These are phyloP conservation scores for Fusarium phyllophilum DNA, from an alignment of 2,329 filamentous ascomycete genomes.

Conservation along the genomic window DNA sequence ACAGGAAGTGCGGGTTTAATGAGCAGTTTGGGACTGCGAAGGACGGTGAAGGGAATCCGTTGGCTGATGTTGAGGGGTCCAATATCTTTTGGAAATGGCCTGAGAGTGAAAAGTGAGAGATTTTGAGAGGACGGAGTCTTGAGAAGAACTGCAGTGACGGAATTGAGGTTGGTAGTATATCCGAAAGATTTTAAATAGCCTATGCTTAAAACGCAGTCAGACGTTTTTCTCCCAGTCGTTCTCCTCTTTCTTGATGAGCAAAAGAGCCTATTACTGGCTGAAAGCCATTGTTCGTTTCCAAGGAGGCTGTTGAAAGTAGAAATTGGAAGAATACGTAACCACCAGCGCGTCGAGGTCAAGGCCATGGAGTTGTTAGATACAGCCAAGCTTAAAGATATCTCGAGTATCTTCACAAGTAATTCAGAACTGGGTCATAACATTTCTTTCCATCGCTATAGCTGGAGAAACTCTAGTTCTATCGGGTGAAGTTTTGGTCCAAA, in stretches of 20 bases:
- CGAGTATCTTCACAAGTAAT: no score
- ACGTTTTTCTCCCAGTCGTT: rapidly evolving
- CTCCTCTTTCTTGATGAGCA: rapidly evolving
- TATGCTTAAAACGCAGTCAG: rapidly evolving
- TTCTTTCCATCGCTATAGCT: neutral
- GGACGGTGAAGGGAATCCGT: conserved; percentile 24
- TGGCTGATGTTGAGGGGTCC: conserved; percentile 15
- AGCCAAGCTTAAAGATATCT: rapidly evolving
- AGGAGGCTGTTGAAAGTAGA: rapidly evolving
- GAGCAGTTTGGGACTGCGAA: conserved; percentile 26
- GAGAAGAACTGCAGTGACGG: neutral
- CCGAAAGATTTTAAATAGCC: rapidly evolving
- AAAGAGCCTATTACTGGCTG: neutral
- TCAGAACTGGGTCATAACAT: neutral
- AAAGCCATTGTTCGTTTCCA: rapidly evolving
- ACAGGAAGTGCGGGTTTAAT: conserved; percentile 31
- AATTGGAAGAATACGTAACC: neutral
- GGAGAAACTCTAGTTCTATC: neutral
- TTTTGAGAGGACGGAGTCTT: no score
- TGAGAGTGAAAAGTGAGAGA: neutral
- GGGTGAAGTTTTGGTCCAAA: rapidly evolving
- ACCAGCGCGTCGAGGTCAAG: no score
- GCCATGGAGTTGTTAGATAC: rapidly evolving
- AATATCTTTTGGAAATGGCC: conserved; percentile 38
- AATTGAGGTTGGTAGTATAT: neutral